phyloP scores from a whole-genome alignment of 177 flowering plant species.

The Vitis hybrid region DNA sequence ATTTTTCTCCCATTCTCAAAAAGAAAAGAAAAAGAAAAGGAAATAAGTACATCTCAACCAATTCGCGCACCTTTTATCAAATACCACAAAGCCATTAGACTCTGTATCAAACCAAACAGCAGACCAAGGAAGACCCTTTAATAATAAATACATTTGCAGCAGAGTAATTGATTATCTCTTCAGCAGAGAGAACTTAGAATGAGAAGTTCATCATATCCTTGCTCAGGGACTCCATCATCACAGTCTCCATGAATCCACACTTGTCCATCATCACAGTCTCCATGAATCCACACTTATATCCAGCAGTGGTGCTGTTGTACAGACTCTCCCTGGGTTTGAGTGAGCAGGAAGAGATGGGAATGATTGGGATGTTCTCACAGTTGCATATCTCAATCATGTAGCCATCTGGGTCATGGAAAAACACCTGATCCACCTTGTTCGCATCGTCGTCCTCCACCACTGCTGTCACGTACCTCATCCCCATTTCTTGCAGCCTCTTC shows the following conservation, averaged over 20 bases:
- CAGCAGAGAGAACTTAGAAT: slow-evolving; percentile 23
- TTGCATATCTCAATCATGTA: slow-evolving; percentile 88
- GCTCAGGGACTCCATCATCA: slow-evolving; percentile 64
- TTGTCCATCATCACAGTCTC: slow-evolving; percentile 51
- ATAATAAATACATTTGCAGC: neutral
- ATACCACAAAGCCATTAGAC: neutral
- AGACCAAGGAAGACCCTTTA: neutral
- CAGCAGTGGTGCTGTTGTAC: too few species aligned
- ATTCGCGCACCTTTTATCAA: neutral
- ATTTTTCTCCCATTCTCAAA: too few species aligned
- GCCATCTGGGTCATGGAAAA: slow-evolving; percentile 91
- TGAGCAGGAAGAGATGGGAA: slow-evolving; percentile 54
- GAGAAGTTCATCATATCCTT: slow-evolving; percentile 67
- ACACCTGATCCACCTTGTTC: slow-evolving; percentile 64
- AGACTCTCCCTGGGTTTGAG: slow-evolving; percentile 21
- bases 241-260: slow-evolving; percentile 42
- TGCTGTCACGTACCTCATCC: slow-evolving; percentile 55
- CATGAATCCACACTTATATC: slow-evolving; percentile 30
- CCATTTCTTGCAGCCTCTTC: slow-evolving; percentile 54
- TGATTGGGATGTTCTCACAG: slow-evolving; percentile 70
- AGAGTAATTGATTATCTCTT: neutral
- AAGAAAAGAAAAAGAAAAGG: too few species aligned
- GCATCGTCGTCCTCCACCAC: slow-evolving; percentile 60
- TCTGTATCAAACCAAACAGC: neutral
- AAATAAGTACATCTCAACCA: neutral